These are phyloP conservation scores for Ajuga chamaepitys DNA, from an alignment of 257 asterid genomes.

Conservation along the genomic window DNA sequence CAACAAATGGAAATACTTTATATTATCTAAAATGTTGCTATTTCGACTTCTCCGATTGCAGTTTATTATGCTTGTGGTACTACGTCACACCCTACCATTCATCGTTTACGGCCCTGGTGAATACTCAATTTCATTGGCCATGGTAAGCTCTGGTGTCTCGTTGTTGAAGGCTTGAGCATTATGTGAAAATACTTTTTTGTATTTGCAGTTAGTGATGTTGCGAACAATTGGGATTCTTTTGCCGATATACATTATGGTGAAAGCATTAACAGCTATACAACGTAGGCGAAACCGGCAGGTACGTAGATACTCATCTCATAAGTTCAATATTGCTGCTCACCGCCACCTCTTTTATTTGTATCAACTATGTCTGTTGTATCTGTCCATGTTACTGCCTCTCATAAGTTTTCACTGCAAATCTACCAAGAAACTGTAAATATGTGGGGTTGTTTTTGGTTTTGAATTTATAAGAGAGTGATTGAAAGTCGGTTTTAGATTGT, in stretches of 20 bases:
- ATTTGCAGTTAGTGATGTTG: conserved; percentile 49
- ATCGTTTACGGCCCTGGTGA: conserved; percentile 39
- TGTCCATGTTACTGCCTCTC: not conserved
- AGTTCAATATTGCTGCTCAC: not conserved
- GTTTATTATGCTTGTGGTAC: conserved; percentile 61
- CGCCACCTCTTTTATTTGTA: not conserved
- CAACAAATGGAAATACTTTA: not conserved
- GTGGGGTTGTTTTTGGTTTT: too few relatives aligned
- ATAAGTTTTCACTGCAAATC: too few relatives aligned
- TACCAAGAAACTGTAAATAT: too few relatives aligned
- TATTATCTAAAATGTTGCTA: not conserved
- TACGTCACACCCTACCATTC: conserved; percentile 55
- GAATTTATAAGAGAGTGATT: too few relatives aligned
- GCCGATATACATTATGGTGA: conserved; percentile 52
- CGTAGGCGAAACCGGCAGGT: conserved; percentile 51
- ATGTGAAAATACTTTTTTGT: not conserved
- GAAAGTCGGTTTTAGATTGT: too few relatives aligned
- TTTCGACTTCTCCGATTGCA: conserved; percentile 21
- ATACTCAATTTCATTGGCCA: conserved; percentile 35
- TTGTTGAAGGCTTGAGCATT: not conserved
- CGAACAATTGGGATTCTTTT: conserved; percentile 45
- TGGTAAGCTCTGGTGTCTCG: conserved; percentile 28
- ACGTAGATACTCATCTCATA: not conserved
- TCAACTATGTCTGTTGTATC: not conserved
- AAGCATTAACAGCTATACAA: conserved; percentile 36